Evolutionary conservation across 2,329 filamentous ascomycete genomes (phyloP), one percentile per base, ranked within the genome.

Genomic region (Aureobasidium sp.): DNA sequence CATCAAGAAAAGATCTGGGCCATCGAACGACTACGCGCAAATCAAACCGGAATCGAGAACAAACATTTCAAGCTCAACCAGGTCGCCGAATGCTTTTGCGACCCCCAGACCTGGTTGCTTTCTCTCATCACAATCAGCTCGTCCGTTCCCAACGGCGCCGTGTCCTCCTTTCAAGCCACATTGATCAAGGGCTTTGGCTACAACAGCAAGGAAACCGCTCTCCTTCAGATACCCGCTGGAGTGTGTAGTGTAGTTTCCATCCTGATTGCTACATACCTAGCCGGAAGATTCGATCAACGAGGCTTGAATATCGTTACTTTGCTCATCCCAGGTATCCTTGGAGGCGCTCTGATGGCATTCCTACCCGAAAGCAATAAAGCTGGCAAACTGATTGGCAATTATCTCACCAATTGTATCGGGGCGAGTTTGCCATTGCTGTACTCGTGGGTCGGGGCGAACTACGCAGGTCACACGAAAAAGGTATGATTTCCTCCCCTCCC

Each of bases 391-490:
- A 69, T 72, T 6, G 74, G 74, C 0, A 73, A 74, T 51, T 77
- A 75, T 55, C 65, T 76, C 15, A 71, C 71, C 53, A 74, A 76
- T 49, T 66, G 68, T 11, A 71, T 76, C 50, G 71, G 73, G 6
- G 69, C 74, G 1, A 69, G 69, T 10, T 62, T 76, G 5, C 70
- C 72, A 6, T 63, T 77, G 4, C 60, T 76, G 35, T 75, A 72
- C 54, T 69, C 68, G 43, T 75, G 73, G 67, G 64, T 70, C 2
- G 67, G 68, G 2, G 69, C 69, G 2, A 74, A 90, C 67, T 77
- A 88, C 21, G 87, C 84, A 25, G 87, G 87, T 0, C 85, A 88
- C 65, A 90, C 87, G 1, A 90, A 90, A 74, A 69, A 70, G 60
- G 65, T 64, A 25, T 10, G 19, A n/a, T 40, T 37, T 27, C 21